Evolutionary conservation across 108 stramenopile genomes (phyloP).

Genomic region (Cyclotella distinguenda): DNA sequence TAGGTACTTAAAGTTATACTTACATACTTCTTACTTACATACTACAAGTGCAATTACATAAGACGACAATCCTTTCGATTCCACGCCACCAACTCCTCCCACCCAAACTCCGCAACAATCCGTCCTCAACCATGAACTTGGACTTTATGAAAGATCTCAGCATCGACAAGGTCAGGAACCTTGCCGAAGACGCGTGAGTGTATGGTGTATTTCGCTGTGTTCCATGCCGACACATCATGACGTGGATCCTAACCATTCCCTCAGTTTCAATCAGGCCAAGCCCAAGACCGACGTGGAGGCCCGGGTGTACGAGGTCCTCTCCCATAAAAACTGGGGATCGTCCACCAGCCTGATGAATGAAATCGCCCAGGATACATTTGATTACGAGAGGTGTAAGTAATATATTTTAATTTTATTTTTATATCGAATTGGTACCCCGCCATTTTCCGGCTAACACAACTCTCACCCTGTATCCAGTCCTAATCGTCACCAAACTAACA

Average conservation of each 20-base stretch:
- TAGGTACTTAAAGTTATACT: no score
- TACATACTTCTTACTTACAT: no score
- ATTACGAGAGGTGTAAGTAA: slow-evolving; percentile 79
- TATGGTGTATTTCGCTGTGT: not conserved
- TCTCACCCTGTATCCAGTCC: slow-evolving; percentile 19
- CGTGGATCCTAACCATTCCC: not conserved
- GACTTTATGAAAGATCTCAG: slow-evolving; percentile 82
- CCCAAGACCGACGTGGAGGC: slow-evolving; percentile 94
- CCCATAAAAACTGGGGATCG: slow-evolving; percentile 98
- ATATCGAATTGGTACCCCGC: not conserved
- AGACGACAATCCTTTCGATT: no score
- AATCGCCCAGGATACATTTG: slow-evolving; percentile 92
- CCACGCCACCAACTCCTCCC: no score
- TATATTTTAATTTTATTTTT: not conserved
- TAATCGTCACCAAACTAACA: slow-evolving; percentile 69
- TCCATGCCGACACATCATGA: slow-evolving; percentile 3
- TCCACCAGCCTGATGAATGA: slow-evolving; percentile 95
- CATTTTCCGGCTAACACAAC: not conserved
- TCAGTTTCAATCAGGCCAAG: slow-evolving; percentile 88
- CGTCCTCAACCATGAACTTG: slow-evolving; percentile 31
- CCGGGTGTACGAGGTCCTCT: slow-evolving; percentile 94
- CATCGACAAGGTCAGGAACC: slow-evolving; percentile 86
- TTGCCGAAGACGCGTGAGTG: slow-evolving; percentile 87
- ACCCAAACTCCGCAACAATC: no score
- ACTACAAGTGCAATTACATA: no score